Evolutionary conservation across 75 land plant species (phyloP).

Genomic region (Picea sitchensis): DNA sequence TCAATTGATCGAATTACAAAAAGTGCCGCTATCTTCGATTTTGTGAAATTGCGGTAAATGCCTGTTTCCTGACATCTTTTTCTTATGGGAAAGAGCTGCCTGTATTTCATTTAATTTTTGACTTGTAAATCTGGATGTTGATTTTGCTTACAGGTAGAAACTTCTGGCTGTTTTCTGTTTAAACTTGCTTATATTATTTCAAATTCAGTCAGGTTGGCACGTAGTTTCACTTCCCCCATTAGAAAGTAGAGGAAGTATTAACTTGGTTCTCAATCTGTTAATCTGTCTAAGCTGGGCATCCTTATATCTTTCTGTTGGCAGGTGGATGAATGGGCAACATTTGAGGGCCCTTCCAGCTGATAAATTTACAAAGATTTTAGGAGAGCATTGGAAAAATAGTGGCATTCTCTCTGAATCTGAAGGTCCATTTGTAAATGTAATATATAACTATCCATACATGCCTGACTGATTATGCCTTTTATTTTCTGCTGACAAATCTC

Average conservation of each 20-base stretch:
- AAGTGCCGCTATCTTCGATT: conserved; percentile 91
- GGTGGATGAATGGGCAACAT: conserved; percentile 99
- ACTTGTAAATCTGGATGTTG: not conserved
- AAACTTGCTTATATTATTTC: not conserved
- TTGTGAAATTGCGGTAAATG: conserved; percentile 72
- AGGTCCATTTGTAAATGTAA: conserved; percentile 66
- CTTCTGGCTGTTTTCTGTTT: not conserved
- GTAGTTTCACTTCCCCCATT: not conserved
- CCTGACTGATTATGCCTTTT: not conserved
- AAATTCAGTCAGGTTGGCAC: not conserved
- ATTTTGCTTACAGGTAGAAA: not conserved
- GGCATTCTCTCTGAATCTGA: conserved; percentile 66
- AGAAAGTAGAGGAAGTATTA: not conserved
- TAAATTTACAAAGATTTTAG: conserved; percentile 55
- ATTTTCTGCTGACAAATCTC: not conserved
- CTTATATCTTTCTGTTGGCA: conserved; percentile 21
- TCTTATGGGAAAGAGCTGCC: not conserved
- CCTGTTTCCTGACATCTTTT: not conserved
- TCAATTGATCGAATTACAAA: conserved; percentile 93
- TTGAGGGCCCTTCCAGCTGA: conserved; percentile 66
- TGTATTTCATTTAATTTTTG: not conserved
- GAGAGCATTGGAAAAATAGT: conserved; percentile 72
- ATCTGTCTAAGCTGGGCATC: not conserved
- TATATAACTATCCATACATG: conserved; percentile 4
- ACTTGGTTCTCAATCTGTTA: not conserved